A percentile compares a stretch with the other conserved stretches of the same genome.
Evolutionary conservation across 139 green algal species (phyloP).

Genomic region (Mychonastes homosphaera): DNA sequence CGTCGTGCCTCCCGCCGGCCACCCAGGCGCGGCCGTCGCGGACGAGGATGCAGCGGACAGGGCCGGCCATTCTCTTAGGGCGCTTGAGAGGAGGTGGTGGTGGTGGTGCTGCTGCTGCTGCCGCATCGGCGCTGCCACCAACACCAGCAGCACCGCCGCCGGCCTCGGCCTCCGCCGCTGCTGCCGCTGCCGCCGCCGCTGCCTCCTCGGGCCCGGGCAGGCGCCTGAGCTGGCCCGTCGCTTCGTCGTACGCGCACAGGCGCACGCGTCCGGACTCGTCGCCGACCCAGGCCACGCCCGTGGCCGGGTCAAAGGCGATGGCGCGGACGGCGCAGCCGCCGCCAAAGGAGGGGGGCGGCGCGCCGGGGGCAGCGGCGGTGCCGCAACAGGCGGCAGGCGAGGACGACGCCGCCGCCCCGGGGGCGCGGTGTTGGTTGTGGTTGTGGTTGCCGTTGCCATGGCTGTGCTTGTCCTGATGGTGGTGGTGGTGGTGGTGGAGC

Average conservation of each 20-base stretch:
- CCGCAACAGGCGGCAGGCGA: too few relatives aligned
- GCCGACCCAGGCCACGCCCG: slow-evolving; percentile 22
- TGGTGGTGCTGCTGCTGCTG: neutral
- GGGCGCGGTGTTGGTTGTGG: too few relatives aligned
- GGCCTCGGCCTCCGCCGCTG: neutral
- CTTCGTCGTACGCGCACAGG: neutral
- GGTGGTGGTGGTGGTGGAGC: too few relatives aligned
- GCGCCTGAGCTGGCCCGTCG: neutral
- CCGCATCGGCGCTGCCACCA: neutral
- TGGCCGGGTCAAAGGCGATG: slow-evolving; percentile 26
- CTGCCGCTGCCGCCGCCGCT: neutral
- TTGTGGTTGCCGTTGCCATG: too few relatives aligned
- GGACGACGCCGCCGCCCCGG: too few relatives aligned
- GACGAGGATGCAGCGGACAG: slow-evolving; percentile 17
- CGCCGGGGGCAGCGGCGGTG: too few relatives aligned
- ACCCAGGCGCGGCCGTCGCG: slow-evolving; percentile 26
- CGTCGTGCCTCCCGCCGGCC: slow-evolving; percentile 18
- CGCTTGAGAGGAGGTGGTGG: too few relatives aligned
- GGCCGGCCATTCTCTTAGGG: too few relatives aligned
- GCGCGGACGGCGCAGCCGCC: slow-evolving; percentile 16
- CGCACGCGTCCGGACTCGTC: slow-evolving; percentile 17
- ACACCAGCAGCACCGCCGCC: neutral
- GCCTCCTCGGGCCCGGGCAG: neutral
- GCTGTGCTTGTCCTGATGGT: too few relatives aligned
- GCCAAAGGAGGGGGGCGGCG: too few relatives aligned